These are phyloP conservation scores for Cajanus cajan DNA, from an alignment of 306 rosid species.

Conservation along the genomic window DNA sequence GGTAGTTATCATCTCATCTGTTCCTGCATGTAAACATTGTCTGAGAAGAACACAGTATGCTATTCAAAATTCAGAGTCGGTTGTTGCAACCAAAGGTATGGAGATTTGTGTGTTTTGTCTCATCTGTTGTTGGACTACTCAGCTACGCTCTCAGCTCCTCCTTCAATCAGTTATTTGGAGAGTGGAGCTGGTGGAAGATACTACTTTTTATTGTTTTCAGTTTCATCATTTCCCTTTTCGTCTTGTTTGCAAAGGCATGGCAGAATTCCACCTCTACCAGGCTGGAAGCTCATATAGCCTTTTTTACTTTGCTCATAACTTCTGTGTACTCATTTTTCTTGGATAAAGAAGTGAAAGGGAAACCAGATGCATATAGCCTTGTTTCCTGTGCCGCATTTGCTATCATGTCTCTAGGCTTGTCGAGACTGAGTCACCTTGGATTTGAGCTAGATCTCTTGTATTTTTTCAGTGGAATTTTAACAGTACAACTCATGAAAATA, in stretches of 20 bases:
- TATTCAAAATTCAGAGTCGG: background rate
- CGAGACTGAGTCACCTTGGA: background rate
- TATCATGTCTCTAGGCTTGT: background rate
- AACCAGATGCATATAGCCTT: background rate
- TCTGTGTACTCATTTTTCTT: background rate
- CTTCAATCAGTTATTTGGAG: background rate
- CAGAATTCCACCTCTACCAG: background rate
- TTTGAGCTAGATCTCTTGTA: slow-evolving; percentile 18
- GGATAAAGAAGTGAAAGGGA: background rate
- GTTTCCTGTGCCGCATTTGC: slow-evolving; percentile 8
- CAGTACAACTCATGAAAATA: slow-evolving; percentile 21
- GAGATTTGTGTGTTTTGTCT: background rate
- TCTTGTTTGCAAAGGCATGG: background rate
- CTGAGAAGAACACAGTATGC: too few species aligned
- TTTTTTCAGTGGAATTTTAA: background rate
- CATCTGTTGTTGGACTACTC: background rate
- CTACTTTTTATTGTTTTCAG: background rate
- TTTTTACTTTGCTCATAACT: background rate
- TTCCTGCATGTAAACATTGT: background rate
- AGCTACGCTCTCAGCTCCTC: background rate
- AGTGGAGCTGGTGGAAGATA: background rate
- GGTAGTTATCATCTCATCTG: too few species aligned
- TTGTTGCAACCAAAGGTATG: background rate
- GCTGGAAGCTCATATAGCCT: background rate
- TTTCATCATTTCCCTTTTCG: background rate